Evolutionary conservation across 2,329 filamentous ascomycete genomes (phyloP), one percentile per base, ranked within the genome.

Genomic region (Exophiala oligosperma): DNA sequence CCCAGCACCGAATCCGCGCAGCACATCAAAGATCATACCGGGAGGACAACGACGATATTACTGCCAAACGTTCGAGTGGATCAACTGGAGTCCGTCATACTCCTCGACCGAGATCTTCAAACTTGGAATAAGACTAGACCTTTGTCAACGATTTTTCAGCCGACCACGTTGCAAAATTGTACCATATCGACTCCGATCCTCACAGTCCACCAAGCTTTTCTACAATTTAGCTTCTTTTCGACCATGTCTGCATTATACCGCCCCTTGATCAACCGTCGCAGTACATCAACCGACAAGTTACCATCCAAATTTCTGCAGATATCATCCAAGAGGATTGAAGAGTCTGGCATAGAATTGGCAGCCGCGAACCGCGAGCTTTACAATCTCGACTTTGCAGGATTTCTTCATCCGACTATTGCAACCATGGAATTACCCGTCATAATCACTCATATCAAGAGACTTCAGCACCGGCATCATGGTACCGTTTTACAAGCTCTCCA

Each of bases 201-300:
- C 3, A 38, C 24, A 26, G 26, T 35, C 7, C 49, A 52, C 21
- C 49, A 52, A 26, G 52, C 41, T 6, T 54, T 40, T 28, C 23
- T 54, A 1, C 43, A 54, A 3, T 35, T 49, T 29, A 14, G 5
- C 52, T 48, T 54, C 26, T 48, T 28, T 4, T 29, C 28, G 3
- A 14, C 32, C 3, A 28, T 54, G 8, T 49, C 52, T 14, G 52
- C 44, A 2, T 41, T 54, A 12, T 43, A 54, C 38, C 40, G 52
- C 6, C 52, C 17, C 11, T 9, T 24, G 26, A 12, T 37, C 29
- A 23, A 47, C 6, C 43, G 43, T 12, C 43, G 24, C 43, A 47
- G 17, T 28, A 47, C 4, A 4, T 47, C n/a, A 21, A 12, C 17
- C 14, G 21, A 32, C 17, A 29, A 51, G 7, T 21, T 23, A 48